Conservation (phyloP, 352 stramenopile genomes). For the Globisporangium perplexum region DNA sequence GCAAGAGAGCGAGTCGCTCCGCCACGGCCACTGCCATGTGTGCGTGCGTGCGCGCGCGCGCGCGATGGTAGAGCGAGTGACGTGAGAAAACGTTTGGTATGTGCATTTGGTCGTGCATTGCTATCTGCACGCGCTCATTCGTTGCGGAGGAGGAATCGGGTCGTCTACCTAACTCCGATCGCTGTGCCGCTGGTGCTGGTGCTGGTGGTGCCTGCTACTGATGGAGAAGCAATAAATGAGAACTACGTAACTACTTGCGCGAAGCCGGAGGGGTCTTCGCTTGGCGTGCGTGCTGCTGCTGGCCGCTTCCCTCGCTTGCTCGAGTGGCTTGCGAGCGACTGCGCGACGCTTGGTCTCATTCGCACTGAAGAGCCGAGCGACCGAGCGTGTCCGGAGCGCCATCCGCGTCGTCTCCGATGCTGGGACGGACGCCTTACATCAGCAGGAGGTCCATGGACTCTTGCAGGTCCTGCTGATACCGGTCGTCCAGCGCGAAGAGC, state of each 20-base stretch:
- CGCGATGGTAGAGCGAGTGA: neutral
- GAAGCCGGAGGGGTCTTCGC: neutral
- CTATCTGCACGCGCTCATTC: neutral
- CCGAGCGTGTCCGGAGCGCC: neutral
- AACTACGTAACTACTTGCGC: neutral
- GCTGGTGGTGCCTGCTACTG: neutral
- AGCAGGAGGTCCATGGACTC: conserved; percentile 48
- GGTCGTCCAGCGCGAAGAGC: conserved; percentile 32
- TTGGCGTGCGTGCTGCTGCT: neutral
- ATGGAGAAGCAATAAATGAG: neutral
- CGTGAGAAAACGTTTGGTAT: neutral
- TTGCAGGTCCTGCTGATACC: conserved; percentile 50
- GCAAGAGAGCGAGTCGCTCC: no score
- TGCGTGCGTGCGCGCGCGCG: no score
- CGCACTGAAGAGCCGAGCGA: neutral
- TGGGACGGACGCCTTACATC: neutral
- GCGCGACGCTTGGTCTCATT: neutral
- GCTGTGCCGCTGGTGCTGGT: neutral
- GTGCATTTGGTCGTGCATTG: neutral
- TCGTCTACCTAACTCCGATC: neutral
- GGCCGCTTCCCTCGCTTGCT: neutral
- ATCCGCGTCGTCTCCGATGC: neutral
- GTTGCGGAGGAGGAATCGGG: neutral
- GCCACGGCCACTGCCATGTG: no score
- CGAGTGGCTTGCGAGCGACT: neutral